Base-by-base conservation (phyloP, 192 early-diverging fungal genomes). In the Backusella westeae region DNA sequence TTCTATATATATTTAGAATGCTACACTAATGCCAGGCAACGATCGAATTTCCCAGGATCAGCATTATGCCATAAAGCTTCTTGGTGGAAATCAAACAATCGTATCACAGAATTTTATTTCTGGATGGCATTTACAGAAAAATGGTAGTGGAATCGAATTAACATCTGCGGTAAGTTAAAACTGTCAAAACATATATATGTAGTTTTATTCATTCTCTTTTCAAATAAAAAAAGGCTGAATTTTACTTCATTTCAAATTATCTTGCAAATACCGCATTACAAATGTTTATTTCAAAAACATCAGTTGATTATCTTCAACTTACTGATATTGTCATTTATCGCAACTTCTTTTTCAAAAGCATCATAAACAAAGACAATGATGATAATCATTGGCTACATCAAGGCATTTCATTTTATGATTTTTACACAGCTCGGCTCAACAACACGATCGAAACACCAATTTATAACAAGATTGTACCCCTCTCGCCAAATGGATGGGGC, bases 21-120 rank as follows among this genome's bases (percentile, higher is more conserved):
- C 35, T 21, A 77, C 76, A 3, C 32, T 72, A 32, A 68, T 69
- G 1, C 34, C 59, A 10, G 36, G 6, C 34, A 69, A 66, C 34
- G 15, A 44, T 23, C 39, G 39, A 38, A 7, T 26, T 59, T 26
- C 21, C 1, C 53, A 23, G 17, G 69, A 69, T 23, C 76, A 77
- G 53, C 52, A 77, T 36, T 69, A 77, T 42, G 76, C 29, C 19
- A 36, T 77, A n/a, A 77, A 70, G 29, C 29, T 77, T 19, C 52
- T 77, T n/a, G 76, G 76, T 29, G 41, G 53, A 32, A 77, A 77
- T n/a, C 76, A 77, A 52, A 77, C 76, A 29, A 67, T 72, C 6
- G 71, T 77, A 14, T 53, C 38, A 26, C 76, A 77, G 32, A 77
- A 77, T 38, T 77, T 69, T 65, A 44, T 77, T 71, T 68, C 75